Percentiles rank a stretch among this genome's conserved stretches.
These are phyloP conservation scores for Guadua angustifolia DNA, from an alignment of 176 grass and related monocot genomes.

Conservation along the genomic window DNA sequence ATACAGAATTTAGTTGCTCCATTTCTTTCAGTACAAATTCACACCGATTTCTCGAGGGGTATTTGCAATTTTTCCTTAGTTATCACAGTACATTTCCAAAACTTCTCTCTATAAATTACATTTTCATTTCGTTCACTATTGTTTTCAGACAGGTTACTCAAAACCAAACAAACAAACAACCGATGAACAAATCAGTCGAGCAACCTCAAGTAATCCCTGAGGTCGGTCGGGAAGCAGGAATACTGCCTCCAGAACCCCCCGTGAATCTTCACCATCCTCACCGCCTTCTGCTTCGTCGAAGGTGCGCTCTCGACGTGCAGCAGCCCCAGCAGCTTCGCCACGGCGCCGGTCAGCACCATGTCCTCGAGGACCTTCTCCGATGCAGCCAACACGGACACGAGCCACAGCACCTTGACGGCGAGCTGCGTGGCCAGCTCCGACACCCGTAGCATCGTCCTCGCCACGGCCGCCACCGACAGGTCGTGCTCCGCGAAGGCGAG, in stretches of 20 bases:
- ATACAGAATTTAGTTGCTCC: no score
- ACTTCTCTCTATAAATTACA: conserved; percentile 26
- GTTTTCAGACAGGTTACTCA: background rate
- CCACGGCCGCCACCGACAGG: conserved; percentile 54
- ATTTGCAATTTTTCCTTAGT: background rate
- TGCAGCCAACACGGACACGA: conserved; percentile 42
- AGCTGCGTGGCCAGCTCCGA: conserved; percentile 64
- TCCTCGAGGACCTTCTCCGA: conserved; percentile 64
- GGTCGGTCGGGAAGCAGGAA: conserved; percentile 69
- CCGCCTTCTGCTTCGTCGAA: conserved; percentile 69
- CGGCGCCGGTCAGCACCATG: conserved; percentile 52
- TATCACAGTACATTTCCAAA: background rate
- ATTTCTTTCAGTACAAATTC: no score
- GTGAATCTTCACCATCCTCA: conserved; percentile 58
- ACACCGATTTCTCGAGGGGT: no score
- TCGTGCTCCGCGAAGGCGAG: conserved; percentile 68
- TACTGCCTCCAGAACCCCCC: conserved; percentile 70
- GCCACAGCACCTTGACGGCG: conserved; percentile 69
- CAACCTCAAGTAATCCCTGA: conserved; percentile 58
- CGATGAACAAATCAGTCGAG: conserved; percentile 38
- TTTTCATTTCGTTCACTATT: conserved; percentile 10
- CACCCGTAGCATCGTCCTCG: conserved; percentile 54
- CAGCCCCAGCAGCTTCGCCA: conserved; percentile 62
- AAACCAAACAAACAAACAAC: background rate
- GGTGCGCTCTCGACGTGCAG: conserved; percentile 57